A percentile compares a stretch with the other conserved stretches of the same genome.
phyloP scores from a whole-genome alignment of 2,329 filamentous ascomycete species.

The Epichloe brachyelytri region DNA sequence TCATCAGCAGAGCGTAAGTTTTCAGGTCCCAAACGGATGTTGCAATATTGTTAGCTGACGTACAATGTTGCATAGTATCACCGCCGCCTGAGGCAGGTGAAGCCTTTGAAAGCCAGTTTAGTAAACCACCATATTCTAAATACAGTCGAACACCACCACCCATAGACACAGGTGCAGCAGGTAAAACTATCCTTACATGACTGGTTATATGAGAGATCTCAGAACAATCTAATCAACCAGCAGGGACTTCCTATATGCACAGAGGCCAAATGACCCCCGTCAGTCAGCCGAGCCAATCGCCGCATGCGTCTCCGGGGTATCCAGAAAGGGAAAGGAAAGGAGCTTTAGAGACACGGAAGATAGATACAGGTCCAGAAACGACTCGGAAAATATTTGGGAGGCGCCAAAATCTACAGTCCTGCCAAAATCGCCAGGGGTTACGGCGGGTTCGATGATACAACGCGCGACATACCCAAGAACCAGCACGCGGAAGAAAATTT shows the following conservation, averaged over 20 bases:
- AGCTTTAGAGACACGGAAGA: conserved; percentile 31
- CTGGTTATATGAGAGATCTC: not conserved
- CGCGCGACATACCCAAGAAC: conserved; percentile 5
- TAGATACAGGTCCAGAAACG: conserved; percentile 25
- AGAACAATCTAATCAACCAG: not conserved
- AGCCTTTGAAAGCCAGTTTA: conserved; percentile 14
- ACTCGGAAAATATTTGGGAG: not conserved
- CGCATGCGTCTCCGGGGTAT: conserved; percentile 50
- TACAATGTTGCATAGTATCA: conserved; percentile 17
- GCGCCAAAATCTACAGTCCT: not conserved
- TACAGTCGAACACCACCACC: conserved; percentile 29
- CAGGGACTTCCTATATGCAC: conserved; percentile 26
- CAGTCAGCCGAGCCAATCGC: conserved; percentile 47
- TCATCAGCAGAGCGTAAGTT: conserved; percentile 34
- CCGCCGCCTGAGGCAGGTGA: conserved; percentile 24
- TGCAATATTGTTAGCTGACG: not conserved
- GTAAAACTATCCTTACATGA: conserved; percentile 23
- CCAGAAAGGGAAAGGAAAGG: conserved; percentile 28
- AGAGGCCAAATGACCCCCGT: conserved; percentile 50
- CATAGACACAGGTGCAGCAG: conserved; percentile 40
- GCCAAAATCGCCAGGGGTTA: conserved; percentile 31
- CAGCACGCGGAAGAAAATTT: conserved; percentile 23
- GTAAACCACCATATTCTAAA: conserved; percentile 20
- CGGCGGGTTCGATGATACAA: conserved; percentile 27
- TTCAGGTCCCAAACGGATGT: not conserved